These are phyloP conservation scores for Colletotrichum salicis DNA, from an alignment of 2,329 filamentous ascomycete genomes.

Conservation along the genomic window DNA sequence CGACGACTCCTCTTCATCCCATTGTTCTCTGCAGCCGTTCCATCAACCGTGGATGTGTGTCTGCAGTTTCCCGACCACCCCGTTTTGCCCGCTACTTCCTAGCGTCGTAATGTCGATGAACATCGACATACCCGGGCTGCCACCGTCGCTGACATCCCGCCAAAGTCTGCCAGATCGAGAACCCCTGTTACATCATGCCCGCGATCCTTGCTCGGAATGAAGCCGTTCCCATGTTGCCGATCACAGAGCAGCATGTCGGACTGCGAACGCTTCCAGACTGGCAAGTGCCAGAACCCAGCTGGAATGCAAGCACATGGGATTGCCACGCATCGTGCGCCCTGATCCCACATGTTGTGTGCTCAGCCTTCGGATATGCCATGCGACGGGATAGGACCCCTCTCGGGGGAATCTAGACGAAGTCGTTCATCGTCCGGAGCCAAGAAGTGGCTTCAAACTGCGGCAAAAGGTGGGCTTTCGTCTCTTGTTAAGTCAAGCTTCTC, in stretches of 20 bases:
- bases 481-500: not conserved
- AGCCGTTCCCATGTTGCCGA: not conserved
- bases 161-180: not conserved
- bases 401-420: not conserved
- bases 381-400: not conserved
- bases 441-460: not conserved
- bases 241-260: not conserved
- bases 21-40: not conserved
- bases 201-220: not conserved
- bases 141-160: not conserved
- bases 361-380: constrained; percentile 2
- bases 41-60: too few species aligned
- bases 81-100: not conserved
- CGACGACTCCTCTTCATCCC: not conserved
- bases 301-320: constrained; percentile 2
- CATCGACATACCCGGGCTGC: not conserved
- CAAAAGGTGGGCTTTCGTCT: not conserved
- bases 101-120: not conserved
- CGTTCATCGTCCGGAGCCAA: not conserved
- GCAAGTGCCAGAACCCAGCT: constrained; percentile 6
- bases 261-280: not conserved
- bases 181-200: not conserved
- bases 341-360: not conserved
- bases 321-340: not conserved
- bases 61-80: not conserved